Evolutionary conservation across 371 early-diverging fungal species (phyloP).

Genomic region (Actinomortierella ambigua): DNA sequence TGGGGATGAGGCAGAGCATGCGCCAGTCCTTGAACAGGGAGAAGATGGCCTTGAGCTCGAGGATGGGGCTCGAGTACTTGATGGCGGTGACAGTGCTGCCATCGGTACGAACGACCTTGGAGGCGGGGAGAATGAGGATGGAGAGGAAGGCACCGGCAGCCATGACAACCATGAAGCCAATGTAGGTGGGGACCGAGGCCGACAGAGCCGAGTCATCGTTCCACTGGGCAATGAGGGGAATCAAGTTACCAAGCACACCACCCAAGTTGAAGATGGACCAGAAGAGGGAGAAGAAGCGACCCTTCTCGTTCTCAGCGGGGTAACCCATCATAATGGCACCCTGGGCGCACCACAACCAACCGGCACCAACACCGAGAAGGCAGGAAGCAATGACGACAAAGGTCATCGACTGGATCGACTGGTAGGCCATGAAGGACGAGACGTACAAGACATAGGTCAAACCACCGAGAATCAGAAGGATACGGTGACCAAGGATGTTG

Average conservation of each 20-base stretch:
- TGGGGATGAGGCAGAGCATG: slow-evolving; percentile 66
- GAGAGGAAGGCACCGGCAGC: slow-evolving; percentile 59
- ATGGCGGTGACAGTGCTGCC: slow-evolving; percentile 63
- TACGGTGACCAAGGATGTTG: slow-evolving; percentile 61
- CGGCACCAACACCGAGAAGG: slow-evolving; percentile 63
- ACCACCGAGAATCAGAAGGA: slow-evolving; percentile 58
- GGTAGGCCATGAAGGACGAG: slow-evolving; percentile 58
- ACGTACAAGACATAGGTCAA: slow-evolving; percentile 61
- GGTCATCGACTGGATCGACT: slow-evolving; percentile 46
- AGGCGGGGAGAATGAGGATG: slow-evolving; percentile 60
- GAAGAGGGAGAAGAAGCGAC: slow-evolving; percentile 64
- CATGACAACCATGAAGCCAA: slow-evolving; percentile 72
- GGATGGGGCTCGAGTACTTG: slow-evolving; percentile 53
- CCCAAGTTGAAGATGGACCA: slow-evolving; percentile 85
- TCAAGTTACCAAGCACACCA: slow-evolving; percentile 75
- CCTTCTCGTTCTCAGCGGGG: slow-evolving; percentile 72
- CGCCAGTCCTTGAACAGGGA: slow-evolving; percentile 69
- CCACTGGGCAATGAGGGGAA: slow-evolving; percentile 70
- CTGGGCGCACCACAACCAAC: slow-evolving; percentile 69
- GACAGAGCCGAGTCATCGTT: slow-evolving; percentile 46
- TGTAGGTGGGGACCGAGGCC: slow-evolving; percentile 65
- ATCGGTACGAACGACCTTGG: slow-evolving; percentile 63
- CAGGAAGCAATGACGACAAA: slow-evolving; percentile 66
- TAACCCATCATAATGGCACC: slow-evolving; percentile 75
- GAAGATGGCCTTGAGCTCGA: slow-evolving; percentile 63